Evolutionary conservation across 352 stramenopile species (phyloP).

Genomic region (Globisporangium emineosum): DNA sequence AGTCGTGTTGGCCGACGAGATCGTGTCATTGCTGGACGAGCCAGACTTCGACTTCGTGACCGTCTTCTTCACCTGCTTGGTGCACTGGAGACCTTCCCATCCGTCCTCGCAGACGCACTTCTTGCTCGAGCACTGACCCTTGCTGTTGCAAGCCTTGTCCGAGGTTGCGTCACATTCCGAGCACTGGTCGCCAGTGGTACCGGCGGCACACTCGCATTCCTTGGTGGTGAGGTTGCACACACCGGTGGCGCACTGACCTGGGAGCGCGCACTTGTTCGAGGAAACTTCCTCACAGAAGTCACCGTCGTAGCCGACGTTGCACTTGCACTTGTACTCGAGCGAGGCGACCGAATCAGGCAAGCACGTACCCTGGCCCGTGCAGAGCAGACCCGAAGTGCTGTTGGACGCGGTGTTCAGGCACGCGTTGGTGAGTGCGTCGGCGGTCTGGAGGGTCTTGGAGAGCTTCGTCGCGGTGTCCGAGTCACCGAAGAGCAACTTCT

Average conservation of each 20-base stretch:
- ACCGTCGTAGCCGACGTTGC: conserved; percentile 72
- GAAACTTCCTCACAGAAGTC: conserved; percentile 52
- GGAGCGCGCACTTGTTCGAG: conserved; percentile 74
- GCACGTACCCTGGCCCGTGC: conserved; percentile 65
- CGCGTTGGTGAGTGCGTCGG: conserved; percentile 32
- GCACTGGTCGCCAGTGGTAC: conserved; percentile 69
- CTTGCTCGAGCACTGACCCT: conserved; percentile 53
- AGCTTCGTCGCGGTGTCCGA: conserved; percentile 43
- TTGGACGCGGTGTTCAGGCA: conserved; percentile 53
- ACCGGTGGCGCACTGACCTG: conserved; percentile 62
- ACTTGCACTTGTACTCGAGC: conserved; percentile 62
- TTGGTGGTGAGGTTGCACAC: conserved; percentile 70
- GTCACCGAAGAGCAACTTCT: conserved; percentile 61
- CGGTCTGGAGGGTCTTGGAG: conserved; percentile 46
- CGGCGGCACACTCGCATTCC: conserved; percentile 54
- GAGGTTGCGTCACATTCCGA: conserved; percentile 63
- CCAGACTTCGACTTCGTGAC: conserved; percentile 15
- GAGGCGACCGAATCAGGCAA: conserved; percentile 32
- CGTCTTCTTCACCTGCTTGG: conserved; percentile 54
- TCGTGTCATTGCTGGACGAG: conserved; percentile 14
- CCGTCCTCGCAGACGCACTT: conserved; percentile 54
- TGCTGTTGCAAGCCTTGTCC: conserved; percentile 53
- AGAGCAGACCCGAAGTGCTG: conserved; percentile 50
- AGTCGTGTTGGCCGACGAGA: conserved; percentile 14
- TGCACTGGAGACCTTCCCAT: conserved; percentile 67